phyloP scores from a whole-genome alignment of 164 flowering plant genomes.

The Vitis riparia region DNA sequence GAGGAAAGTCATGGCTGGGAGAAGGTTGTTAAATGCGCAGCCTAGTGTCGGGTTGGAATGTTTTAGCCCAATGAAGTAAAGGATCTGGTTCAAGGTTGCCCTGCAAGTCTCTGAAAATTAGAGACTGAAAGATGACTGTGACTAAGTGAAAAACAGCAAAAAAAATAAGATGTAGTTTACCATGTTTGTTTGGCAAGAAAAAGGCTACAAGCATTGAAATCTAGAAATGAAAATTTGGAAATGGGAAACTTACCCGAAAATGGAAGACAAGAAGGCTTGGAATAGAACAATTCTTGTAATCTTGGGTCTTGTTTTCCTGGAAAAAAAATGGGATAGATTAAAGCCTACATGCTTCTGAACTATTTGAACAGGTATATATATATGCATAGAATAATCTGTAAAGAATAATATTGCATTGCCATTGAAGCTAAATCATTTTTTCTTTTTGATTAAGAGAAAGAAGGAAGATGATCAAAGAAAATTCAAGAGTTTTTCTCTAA shows the following conservation, averaged over 20 bases:
- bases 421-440: too few species aligned
- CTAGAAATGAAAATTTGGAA: not conserved
- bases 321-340: not conserved
- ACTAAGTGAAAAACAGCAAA: too few species aligned
- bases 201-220: not conserved
- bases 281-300: slow-evolving; percentile 39
- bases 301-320: slow-evolving; percentile 54
- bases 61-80: slow-evolving; percentile 54
- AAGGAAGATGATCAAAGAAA: too few species aligned
- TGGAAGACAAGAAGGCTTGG: slow-evolving; percentile 55
- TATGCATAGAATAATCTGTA: too few species aligned
- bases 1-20: slow-evolving; percentile 61
- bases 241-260: slow-evolving; percentile 51
- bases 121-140: too few species aligned
- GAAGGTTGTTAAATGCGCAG: slow-evolving; percentile 45
- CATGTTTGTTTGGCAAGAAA: too few species aligned
- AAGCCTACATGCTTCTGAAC: not conserved
- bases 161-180: too few species aligned
- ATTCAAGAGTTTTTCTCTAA: too few species aligned
- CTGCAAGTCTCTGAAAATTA: slow-evolving; percentile 23
- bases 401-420: too few species aligned
- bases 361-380: too few species aligned
- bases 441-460: too few species aligned
- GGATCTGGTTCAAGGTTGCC: slow-evolving; percentile 44
- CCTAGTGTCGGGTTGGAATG: slow-evolving; percentile 52